These are phyloP conservation scores for Lolium perenne DNA, from an alignment of 176 grass and related monocot species.

Conservation along the genomic window DNA sequence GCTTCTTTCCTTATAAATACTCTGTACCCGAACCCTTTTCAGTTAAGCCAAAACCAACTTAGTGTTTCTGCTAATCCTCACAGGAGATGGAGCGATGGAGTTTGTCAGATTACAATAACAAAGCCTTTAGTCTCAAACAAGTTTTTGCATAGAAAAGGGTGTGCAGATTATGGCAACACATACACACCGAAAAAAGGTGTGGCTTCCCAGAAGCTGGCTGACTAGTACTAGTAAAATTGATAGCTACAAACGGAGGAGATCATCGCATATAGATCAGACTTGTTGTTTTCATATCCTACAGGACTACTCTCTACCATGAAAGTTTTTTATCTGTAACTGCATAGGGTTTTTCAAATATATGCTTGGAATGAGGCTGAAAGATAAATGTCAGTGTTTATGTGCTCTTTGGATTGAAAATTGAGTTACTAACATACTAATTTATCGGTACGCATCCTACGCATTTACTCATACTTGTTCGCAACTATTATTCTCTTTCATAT, in stretches of 20 bases:
- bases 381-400: neutral
- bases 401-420: neutral
- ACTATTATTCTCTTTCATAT: neutral
- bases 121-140: neutral
- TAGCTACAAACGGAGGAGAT: neutral
- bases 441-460: neutral
- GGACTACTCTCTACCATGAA: neutral
- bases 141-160: neutral
- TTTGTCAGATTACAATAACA: neutral
- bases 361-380: neutral
- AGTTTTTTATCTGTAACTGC: constrained; percentile 10
- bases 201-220: neutral
- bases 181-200: neutral
- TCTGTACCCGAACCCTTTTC: neutral
- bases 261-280: constrained; percentile 4
- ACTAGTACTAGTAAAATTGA: constrained; percentile 2
- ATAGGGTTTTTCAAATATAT: neutral
- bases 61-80: constrained; percentile 11
- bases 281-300: neutral
- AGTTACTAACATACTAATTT: neutral
- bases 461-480: neutral
- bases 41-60: constrained; percentile 4
- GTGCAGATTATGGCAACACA: neutral
- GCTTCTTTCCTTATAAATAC: neutral
- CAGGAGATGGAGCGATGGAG: neutral